Conservation (phyloP, 257 asterid species). For the Ocimum tenuiflorum region DNA sequence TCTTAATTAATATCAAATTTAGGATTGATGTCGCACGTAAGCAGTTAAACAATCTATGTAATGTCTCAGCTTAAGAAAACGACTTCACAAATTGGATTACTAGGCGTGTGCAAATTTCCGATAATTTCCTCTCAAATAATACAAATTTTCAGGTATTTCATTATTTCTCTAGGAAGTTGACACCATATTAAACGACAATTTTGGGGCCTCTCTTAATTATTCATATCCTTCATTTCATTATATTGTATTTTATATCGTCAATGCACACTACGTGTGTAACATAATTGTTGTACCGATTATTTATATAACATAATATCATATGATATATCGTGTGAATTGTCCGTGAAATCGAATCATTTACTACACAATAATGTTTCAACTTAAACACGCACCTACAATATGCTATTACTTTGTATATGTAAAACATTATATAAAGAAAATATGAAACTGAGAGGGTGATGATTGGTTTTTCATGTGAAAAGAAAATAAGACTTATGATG, state of each 20-base stretch:
- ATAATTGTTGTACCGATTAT: no score
- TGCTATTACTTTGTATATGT: no score
- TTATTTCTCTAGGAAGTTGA: conserved; percentile 14
- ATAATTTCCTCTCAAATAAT: background rate
- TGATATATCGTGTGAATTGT: no score
- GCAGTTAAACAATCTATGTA: conserved; percentile 22
- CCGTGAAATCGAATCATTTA: no score
- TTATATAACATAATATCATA: no score
- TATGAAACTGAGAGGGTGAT: no score
- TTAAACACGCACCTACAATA: no score
- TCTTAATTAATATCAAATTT: background rate
- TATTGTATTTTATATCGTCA: background rate
- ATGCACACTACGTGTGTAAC: background rate
- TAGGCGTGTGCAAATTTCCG: conserved; percentile 25
- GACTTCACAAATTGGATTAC: conserved; percentile 34
- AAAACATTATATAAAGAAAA: no score
- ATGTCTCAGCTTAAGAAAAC: conserved; percentile 20
- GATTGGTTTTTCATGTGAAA: conserved; percentile 29
- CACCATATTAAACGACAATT: conserved; percentile 8
- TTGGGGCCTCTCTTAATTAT: conserved; percentile 10
- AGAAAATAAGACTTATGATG: conserved; percentile 20
- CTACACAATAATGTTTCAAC: no score
- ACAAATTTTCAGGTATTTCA: conserved; percentile 10
- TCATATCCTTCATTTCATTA: no score
- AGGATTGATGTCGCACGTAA: background rate